Evolutionary conservation across 1,284 basidiomycete species (phyloP), one percentile per base, ranked within the genome.

Genomic region (Marasmius fiardii): DNA sequence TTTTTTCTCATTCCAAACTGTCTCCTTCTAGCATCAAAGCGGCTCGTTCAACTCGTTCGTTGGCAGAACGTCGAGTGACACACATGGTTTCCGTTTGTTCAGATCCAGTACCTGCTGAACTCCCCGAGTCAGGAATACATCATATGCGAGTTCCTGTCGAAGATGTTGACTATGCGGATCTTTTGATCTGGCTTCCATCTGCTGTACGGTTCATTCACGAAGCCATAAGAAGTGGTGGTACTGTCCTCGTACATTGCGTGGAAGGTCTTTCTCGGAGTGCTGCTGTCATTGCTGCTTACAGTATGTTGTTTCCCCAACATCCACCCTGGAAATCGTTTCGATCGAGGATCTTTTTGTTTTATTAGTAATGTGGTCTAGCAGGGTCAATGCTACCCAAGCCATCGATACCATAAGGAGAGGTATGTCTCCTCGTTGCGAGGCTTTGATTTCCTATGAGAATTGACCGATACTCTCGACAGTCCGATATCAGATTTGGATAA

Each of bases 211-310:
- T 93, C 69, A 93, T 95, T 63, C 82, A 92, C 64, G 71, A 83
- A 43, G 90, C 91, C 11, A 69, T 93, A 49, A 70, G 73, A 33
- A 68, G 73, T 14, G 85, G 85, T 43, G 92, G 92, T 4, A 80
- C 83, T 47, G 82, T 93, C 57, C 79, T 95, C 45, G 92, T 95
- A 14, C 92, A 95, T 68, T 92, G 91, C 65, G 80, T 87, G 26
- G 86, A 92, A 63, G 92, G 93, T 41, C 77, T 93, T 51, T 92
- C 89, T 57, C 81, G 93, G 59, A 88, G 88, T 63, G 88, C 93
- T 3, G 81, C 90, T 4, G 85, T 93, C 31, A 84, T 93, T 57
- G 86, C 91, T 52, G 93, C 91, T 35, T 93, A 94, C 68, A 70
- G 89, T 89, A 65, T 67, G 85, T 68, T 41, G 37, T 49, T 24